These are phyloP conservation scores for Chlamydomonas schloesseri DNA, from an alignment of 139 green algal genomes.

Conservation along the genomic window DNA sequence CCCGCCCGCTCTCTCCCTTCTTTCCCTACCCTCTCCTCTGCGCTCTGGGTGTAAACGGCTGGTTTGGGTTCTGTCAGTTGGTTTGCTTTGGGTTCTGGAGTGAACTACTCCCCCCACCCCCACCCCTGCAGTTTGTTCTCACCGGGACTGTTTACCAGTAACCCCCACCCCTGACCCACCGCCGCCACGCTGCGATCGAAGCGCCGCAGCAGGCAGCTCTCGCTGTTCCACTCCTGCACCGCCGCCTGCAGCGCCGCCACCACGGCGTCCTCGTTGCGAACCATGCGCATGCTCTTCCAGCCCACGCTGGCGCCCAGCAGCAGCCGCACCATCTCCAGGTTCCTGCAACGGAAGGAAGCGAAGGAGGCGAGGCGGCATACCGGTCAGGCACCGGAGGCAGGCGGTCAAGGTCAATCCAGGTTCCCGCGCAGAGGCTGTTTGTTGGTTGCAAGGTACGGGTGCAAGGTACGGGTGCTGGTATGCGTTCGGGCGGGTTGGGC, in stretches of 20 bases:
- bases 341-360: background rate
- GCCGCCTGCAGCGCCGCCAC: background rate
- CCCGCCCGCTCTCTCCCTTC: too few species aligned
- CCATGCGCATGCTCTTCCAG: constrained; percentile 39
- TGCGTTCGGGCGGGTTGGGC: too few species aligned
- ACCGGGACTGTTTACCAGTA: background rate
- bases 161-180: background rate
- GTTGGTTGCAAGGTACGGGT: too few species aligned
- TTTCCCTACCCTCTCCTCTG: too few species aligned
- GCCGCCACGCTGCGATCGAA: background rate
- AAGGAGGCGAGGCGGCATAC: background rate
- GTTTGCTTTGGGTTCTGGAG: too few species aligned
- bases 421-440: too few species aligned
- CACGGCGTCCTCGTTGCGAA: constrained; percentile 35
- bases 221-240: constrained; percentile 43
- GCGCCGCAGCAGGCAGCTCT: constrained; percentile 30
- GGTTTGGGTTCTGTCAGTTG: too few species aligned
- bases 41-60: too few species aligned
- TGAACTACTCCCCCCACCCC: too few species aligned
- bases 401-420: too few species aligned
- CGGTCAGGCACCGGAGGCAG: too few species aligned
- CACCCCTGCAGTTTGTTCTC: background rate
- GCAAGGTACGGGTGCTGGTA: too few species aligned
- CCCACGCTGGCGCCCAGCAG: constrained; percentile 4
- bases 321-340: constrained; percentile 36